phyloP scores from a whole-genome alignment of 1,139 yeast genomes.

The Williopsis jadinii region DNA sequence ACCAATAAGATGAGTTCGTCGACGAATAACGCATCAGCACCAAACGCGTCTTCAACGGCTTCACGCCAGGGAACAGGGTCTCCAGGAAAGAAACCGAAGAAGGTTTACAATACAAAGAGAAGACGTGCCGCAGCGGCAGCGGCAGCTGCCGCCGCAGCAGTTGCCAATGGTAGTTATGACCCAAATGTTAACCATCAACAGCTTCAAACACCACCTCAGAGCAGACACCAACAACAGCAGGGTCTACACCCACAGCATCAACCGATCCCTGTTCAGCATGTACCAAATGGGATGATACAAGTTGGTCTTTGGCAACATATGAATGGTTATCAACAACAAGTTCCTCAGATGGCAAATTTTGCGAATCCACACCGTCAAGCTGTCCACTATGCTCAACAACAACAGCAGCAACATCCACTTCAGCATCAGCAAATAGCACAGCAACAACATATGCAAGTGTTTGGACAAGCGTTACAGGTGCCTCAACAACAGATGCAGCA shows the following conservation, averaged over 20 bases:
- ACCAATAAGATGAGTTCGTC: constrained; percentile 8
- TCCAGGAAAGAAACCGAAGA: constrained; percentile 25
- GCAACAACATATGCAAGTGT: constrained; percentile 19
- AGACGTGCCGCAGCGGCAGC: constrained; percentile 21
- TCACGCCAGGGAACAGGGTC: constrained; percentile 15
- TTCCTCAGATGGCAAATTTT: constrained; percentile 4
- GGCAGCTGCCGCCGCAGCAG: constrained; percentile 10
- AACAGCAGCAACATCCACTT: constrained; percentile 16
- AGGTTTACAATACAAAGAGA: constrained; percentile 21
- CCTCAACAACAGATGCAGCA: constrained; percentile 19
- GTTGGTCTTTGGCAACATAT: constrained; percentile 5
- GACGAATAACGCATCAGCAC: constrained; percentile 9
- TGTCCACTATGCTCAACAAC: constrained; percentile 16
- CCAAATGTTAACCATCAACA: background rate
- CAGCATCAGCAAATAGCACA: constrained; percentile 17
- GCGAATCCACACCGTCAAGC: constrained; percentile 14
- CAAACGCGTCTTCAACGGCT: constrained; percentile 1
- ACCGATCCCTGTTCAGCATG: background rate
- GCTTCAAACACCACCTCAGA: background rate
- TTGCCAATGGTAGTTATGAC: background rate
- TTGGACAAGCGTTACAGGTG: constrained; percentile 14
- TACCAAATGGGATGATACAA: constrained; percentile 1
- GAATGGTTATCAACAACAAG: constrained; percentile 12
- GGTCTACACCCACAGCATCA: background rate
- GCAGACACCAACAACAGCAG: background rate